A percentile compares a stretch with the other conserved stretches of the same genome.
These are phyloP conservation scores for Curvularia lunata DNA, from an alignment of 2,329 filamentous ascomycete species.

Conservation along the genomic window DNA sequence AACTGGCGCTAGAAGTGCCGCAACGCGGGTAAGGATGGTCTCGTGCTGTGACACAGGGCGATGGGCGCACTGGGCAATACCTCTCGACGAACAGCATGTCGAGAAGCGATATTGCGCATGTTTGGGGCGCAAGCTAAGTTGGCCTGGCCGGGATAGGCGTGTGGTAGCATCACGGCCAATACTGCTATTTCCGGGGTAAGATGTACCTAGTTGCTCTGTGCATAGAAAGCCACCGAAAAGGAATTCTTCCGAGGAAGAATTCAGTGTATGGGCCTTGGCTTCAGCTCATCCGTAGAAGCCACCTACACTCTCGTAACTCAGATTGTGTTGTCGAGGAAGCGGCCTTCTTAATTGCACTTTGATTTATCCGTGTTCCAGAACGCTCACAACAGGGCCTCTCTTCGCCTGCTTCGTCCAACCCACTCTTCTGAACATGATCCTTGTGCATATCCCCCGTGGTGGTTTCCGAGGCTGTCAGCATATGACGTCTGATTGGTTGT, in stretches of 20 bases:
- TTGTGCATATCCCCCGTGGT: not conserved
- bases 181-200: conserved; percentile 17
- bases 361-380: not conserved
- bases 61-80: not conserved
- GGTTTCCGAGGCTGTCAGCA: not conserved
- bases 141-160: conserved; percentile 2
- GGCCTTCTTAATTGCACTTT: not conserved
- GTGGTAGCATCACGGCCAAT: conserved; percentile 4
- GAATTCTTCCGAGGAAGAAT: not conserved
- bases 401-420: not conserved
- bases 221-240: not conserved
- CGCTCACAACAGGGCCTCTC: not conserved
- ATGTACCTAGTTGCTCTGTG: conserved; percentile 11
- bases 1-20: not conserved
- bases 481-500: not conserved
- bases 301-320: not conserved
- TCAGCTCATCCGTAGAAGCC: not conserved
- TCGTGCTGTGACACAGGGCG: not conserved
- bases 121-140: conserved; percentile 2
- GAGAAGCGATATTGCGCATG: conserved; percentile 12
- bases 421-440: not conserved
- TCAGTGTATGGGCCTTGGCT: not conserved
- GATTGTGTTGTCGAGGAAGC: not conserved
- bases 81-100: conserved; percentile 5
- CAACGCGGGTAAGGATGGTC: not conserved